These are phyloP conservation scores for Marchantia polymorpha DNA, from an alignment of 225 moss, liverwort and hornwort genomes.

Conservation along the genomic window DNA sequence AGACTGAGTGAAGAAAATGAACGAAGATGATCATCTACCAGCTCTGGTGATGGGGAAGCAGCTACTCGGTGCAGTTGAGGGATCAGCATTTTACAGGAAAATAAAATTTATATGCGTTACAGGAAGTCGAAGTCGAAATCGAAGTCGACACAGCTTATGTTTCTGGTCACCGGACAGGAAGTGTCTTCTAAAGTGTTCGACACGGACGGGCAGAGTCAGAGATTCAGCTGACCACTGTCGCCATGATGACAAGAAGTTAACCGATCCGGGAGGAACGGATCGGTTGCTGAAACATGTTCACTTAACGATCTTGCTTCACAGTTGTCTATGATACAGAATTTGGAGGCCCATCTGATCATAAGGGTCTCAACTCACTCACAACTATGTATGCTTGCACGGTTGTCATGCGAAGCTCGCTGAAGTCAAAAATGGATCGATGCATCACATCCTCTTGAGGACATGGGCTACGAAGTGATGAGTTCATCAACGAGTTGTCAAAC, in stretches of 20 bases:
- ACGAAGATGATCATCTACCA: background rate
- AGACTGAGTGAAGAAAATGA: too few species aligned
- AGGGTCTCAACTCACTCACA: background rate
- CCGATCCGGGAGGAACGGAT: too few species aligned
- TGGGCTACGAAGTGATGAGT: background rate
- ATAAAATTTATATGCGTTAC: background rate
- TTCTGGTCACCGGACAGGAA: too few species aligned
- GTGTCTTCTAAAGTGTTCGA: too few species aligned
- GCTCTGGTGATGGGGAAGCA: background rate
- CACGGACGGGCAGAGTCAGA: too few species aligned
- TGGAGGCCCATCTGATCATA: background rate
- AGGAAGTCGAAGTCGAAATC: background rate
- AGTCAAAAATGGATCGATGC: background rate
- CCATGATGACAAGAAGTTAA: too few species aligned
- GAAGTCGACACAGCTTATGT: background rate
- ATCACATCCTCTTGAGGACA: background rate
- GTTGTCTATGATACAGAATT: constrained; percentile 1
- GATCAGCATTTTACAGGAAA: background rate
- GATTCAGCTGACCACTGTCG: too few species aligned
- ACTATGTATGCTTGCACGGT: background rate
- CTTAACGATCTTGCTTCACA: background rate
- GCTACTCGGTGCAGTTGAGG: background rate
- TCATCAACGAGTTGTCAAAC: background rate
- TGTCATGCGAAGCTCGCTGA: background rate
- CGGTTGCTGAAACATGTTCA: background rate